A percentile compares a stretch with the other conserved stretches of the same genome.
Conservation (phyloP, 1,139 yeast species). For the Nadsonia commutata region DNA sequence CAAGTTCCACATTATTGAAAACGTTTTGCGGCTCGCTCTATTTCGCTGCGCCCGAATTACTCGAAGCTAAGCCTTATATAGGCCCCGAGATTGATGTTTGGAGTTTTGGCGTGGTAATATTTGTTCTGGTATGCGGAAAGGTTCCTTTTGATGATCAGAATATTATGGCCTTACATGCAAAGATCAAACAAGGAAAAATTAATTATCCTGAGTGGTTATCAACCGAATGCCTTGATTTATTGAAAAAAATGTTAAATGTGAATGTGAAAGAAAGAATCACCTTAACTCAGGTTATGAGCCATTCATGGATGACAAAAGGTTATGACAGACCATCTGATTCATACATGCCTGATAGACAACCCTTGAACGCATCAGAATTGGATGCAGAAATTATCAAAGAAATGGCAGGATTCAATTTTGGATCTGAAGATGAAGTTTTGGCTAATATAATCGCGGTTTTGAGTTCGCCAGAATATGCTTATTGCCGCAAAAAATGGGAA, state of each 20-base stretch:
- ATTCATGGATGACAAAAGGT: conserved; percentile 93
- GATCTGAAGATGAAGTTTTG: conserved; percentile 44
- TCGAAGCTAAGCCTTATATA: conserved; percentile 79
- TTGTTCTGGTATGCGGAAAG: conserved; percentile 90
- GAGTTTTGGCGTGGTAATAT: conserved; percentile 95
- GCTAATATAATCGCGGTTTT: conserved; percentile 45
- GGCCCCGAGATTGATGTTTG: conserved; percentile 98
- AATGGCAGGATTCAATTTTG: conserved; percentile 71
- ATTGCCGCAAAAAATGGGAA: conserved; percentile 53
- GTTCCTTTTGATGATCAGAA: conserved; percentile 97
- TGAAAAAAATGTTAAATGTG: conserved; percentile 84
- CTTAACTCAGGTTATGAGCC: conserved; percentile 63
- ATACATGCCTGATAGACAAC: conserved; percentile 62
- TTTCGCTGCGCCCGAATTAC: conserved; percentile 95
- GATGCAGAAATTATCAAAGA: conserved; percentile 57
- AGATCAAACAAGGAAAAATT: conserved; percentile 82
- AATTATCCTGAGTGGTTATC: conserved; percentile 81
- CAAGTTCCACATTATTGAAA: conserved; percentile 56
- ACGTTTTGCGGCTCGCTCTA: conserved; percentile 96
- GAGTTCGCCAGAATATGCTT: conserved; percentile 52
- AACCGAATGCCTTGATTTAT: conserved; percentile 62
- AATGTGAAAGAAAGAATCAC: conserved; percentile 73
- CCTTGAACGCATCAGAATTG: conserved; percentile 51
- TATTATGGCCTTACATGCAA: conserved; percentile 84
- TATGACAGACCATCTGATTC: conserved; percentile 61